Base-by-base conservation (phyloP, 2,329 filamentous ascomycete genomes). In the Aaosphaeria pasadenensis region DNA sequence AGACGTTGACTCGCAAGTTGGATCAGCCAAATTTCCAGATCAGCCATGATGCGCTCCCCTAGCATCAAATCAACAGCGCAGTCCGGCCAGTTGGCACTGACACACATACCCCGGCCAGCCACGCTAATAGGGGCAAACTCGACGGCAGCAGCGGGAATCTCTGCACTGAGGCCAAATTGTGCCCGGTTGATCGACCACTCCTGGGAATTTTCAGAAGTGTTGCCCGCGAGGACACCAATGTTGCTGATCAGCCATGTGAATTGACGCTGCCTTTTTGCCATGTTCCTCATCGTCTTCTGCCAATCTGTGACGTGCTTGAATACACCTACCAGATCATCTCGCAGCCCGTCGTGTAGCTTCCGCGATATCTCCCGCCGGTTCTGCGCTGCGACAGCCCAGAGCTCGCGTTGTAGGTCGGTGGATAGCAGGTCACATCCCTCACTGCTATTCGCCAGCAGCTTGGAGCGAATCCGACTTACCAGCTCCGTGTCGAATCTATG, bases 171-270 rank as follows among this genome's bases (percentile, higher is more conserved):
- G 7, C 52, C 17, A 17, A 54, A 41, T 43, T 53, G 47, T 6
- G 49, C 54, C 45, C 46, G 41, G 11, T 45, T 46, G 32, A 57
- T 38, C 11, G 46, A 51, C 54, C 54, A 57, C 30, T 47, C 44
- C 43, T 48, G 28, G 29, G 43, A 43, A 13, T 39, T 29, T 6
- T 24, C 30, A 33, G 43, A 33, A 9, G 36, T 39, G 36, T 40
- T 50, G 9, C 52, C 54, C 42, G 53, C 54, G 9, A 57, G 29
- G 28, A 57, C 50, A 9, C 54, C 49, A 11, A 55, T 43, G 45
- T 57, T 55, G 29, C 47, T 56, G 35, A 56, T 49, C 13, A 56
- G 47, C 54, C 52, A 56, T 32, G 54, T 54, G 7, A 56, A 39
- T 28, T 52, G 49, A 33, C 54, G 43, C 31, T 28, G 47, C 43